Conservation (phyloP, 768 basidiomycete genomes). For the Clitopilus hobsonii region DNA sequence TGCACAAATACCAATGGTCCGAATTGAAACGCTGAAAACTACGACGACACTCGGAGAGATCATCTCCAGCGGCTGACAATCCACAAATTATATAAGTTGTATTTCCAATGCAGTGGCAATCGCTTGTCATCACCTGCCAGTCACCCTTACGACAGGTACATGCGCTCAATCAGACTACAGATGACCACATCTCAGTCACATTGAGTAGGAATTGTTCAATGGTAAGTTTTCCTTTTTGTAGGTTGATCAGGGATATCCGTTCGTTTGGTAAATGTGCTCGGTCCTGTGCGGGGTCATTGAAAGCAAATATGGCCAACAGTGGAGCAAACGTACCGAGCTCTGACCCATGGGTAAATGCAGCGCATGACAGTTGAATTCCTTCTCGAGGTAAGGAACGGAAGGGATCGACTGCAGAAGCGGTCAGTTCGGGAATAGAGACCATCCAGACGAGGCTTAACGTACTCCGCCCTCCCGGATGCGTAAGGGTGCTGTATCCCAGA, state of each 20-base stretch:
- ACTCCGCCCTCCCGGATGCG: conserved; percentile 93
- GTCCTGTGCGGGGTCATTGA: conserved; percentile 64
- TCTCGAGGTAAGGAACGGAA: conserved; percentile 90
- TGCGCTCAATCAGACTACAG: no score
- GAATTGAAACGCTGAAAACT: no score
- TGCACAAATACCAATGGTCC: no score
- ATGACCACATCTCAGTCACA: conserved; percentile 32
- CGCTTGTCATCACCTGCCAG: no score
- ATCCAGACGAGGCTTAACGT: conserved; percentile 21
- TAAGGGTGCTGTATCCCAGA: conserved; percentile 85
- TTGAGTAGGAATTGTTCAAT: conserved; percentile 68
- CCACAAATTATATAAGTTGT: no score
- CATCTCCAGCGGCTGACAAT: no score
- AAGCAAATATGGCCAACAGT: neutral
- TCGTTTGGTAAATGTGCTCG: conserved; percentile 95
- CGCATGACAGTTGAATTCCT: conserved; percentile 83
- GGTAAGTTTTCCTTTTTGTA: conserved; percentile 73
- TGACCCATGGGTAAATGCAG: conserved; percentile 95
- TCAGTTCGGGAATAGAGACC: conserved; percentile 3
- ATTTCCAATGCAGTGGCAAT: no score
- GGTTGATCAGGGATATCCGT: conserved; percentile 79
- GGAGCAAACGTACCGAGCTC: conserved; percentile 56
- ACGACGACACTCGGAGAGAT: no score
- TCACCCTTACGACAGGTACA: no score
- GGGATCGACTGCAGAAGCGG: conserved; percentile 71